phyloP scores from a whole-genome alignment of 2,329 filamentous ascomycete genomes.

The Sarocladium kiliense region DNA sequence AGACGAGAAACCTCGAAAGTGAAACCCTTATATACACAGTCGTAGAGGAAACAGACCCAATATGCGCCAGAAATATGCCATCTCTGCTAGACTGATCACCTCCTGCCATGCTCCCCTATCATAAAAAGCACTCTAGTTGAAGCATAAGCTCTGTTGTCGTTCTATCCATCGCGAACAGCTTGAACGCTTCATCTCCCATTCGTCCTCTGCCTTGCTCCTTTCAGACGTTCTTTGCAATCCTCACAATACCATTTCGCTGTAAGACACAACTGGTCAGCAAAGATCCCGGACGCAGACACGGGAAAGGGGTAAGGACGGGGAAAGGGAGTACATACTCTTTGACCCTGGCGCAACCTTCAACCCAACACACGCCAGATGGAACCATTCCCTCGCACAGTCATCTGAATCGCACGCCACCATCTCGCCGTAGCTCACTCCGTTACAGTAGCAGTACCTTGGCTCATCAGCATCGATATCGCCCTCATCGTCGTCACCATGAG shows the following conservation, averaged over 20 bases:
- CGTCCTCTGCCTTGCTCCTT: constrained; percentile 42
- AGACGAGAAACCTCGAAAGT: not conserved
- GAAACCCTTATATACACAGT: not conserved
- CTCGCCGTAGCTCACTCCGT: constrained; percentile 74
- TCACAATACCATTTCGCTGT: constrained; percentile 78
- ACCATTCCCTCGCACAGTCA: constrained; percentile 73
- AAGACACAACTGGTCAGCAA: constrained; percentile 6
- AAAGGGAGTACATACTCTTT: constrained; percentile 53
- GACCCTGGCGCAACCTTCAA: constrained; percentile 72
- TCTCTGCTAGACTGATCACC: not conserved
- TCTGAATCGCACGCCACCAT: constrained; percentile 79
- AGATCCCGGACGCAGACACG: constrained; percentile 20
- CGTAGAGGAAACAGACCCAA: not conserved
- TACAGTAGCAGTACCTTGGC: constrained; percentile 74
- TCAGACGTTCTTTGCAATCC: constrained; percentile 66
- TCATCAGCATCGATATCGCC: constrained; percentile 67
- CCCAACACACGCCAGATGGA: constrained; percentile 77
- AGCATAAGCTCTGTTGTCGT: not conserved
- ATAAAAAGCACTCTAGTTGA: not conserved
- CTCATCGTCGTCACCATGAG: constrained; percentile 31
- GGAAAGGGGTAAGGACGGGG: not conserved
- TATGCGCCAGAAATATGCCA: constrained; percentile 2
- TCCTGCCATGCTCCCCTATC: not conserved
- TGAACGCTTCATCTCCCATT: not conserved
- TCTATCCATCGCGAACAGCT: no score